These are phyloP conservation scores for Martiniozyma abietophila DNA, from an alignment of 805 yeast genomes.

Conservation along the genomic window DNA sequence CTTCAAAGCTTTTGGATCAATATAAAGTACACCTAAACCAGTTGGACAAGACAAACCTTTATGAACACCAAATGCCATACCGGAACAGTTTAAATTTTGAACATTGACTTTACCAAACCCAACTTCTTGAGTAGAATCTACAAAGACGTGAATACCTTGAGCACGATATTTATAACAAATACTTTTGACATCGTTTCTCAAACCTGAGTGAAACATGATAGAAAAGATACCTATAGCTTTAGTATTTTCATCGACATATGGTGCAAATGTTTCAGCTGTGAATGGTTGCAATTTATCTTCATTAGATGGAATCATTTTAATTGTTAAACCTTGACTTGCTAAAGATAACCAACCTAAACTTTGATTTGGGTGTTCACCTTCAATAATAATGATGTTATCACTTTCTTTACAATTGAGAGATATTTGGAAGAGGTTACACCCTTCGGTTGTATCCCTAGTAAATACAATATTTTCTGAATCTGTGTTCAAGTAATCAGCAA, in stretches of 20 bases:
- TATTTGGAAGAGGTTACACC: conserved; percentile 7
- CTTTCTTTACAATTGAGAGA: conserved; percentile 4
- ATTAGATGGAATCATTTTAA: conserved; percentile 1
- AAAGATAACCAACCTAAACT: conserved; percentile 5
- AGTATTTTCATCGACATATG: conserved; percentile 4
- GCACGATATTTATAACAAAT: conserved; percentile 5
- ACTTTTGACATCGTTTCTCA: conserved; percentile 6
- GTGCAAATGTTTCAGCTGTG: not conserved
- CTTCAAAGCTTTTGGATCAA: not conserved
- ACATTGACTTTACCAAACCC: conserved; percentile 8
- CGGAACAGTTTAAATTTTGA: conserved; percentile 4
- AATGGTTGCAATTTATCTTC: not conserved
- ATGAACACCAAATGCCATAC: conserved; percentile 2
- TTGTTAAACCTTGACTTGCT: conserved; percentile 1
- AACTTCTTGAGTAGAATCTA: conserved; percentile 10
- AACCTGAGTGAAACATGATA: conserved; percentile 7
- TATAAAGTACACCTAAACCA: conserved; percentile 2
- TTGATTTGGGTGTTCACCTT: conserved; percentile 4
- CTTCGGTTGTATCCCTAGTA: conserved; percentile 9
- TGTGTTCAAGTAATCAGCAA: conserved; percentile 3
- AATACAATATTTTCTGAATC: conserved; percentile 4
- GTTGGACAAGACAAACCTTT: conserved; percentile 6
- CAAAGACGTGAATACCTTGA: conserved; percentile 8
- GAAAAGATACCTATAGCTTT: conserved; percentile 6
- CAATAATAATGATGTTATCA: conserved; percentile 6